A percentile compares a stretch with the other conserved stretches of the same genome.
These are phyloP conservation scores for Erysimum cheiri DNA, from an alignment of 441 rosid genomes.

Conservation along the genomic window DNA sequence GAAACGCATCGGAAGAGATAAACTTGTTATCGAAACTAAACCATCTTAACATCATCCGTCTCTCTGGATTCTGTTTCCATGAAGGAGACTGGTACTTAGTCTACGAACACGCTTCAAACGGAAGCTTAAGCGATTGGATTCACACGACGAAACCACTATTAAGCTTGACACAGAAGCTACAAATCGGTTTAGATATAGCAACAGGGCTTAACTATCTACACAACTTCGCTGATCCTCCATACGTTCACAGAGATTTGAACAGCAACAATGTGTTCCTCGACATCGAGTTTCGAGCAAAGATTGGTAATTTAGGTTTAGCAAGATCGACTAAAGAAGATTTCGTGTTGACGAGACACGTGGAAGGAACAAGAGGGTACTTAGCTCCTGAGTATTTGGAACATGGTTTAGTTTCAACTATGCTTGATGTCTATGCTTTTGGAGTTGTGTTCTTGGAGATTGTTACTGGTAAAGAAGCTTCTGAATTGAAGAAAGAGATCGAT, in stretches of 20 bases:
- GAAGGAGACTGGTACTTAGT: slow-evolving; percentile 77
- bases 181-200: slow-evolving; percentile 71
- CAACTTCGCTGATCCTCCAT: slow-evolving; percentile 68
- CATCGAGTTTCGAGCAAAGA: slow-evolving; percentile 67
- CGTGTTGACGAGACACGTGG: slow-evolving; percentile 73
- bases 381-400: slow-evolving; percentile 87
- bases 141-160: slow-evolving; percentile 47
- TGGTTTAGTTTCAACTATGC: slow-evolving; percentile 72
- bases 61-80: slow-evolving; percentile 69
- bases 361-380: slow-evolving; percentile 81
- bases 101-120: slow-evolving; percentile 71
- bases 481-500: slow-evolving; percentile 48
- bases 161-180: slow-evolving; percentile 65
- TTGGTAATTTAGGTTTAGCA: slow-evolving; percentile 66
- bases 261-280: slow-evolving; percentile 67
- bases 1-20: slow-evolving; percentile 74
- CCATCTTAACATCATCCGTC: slow-evolving; percentile 71
- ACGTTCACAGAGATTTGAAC: slow-evolving; percentile 69
- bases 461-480: slow-evolving; percentile 61
- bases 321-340: slow-evolving; percentile 58
- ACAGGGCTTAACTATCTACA: slow-evolving; percentile 83
- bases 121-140: slow-evolving; percentile 75
- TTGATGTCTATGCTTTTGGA: slow-evolving; percentile 87
- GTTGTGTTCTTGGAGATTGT: slow-evolving; percentile 65
- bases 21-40: slow-evolving; percentile 61